Evolutionary conservation across 352 stramenopile genomes (phyloP).

Genomic region (Globisporangium ultimum): DNA sequence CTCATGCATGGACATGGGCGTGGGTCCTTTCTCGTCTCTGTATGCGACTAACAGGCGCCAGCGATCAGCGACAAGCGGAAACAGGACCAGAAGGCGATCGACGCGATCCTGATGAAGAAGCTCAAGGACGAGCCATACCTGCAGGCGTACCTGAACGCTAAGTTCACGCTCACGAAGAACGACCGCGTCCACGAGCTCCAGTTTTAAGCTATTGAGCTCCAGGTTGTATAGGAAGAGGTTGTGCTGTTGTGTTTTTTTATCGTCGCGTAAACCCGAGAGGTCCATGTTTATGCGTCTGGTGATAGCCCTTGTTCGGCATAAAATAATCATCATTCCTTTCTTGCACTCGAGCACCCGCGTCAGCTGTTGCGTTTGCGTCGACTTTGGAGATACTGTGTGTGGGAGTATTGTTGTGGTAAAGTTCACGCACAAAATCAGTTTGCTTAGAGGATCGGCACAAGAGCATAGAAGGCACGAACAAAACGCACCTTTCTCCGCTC

Average conservation of each 20-base stretch:
- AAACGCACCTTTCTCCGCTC: constrained; percentile 39
- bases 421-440: neutral
- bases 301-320: neutral
- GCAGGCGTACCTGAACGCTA: constrained; percentile 98
- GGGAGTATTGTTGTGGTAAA: neutral
- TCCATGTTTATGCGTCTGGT: neutral
- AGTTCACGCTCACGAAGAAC: constrained; percentile 97
- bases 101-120: constrained; percentile 89
- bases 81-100: constrained; percentile 98
- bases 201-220: constrained; percentile 90
- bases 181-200: constrained; percentile 98
- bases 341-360: neutral
- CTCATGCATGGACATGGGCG: constrained; percentile 12
- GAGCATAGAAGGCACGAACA: constrained; percentile 18
- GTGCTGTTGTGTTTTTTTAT: neutral
- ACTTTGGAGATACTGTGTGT: constrained; percentile 27
- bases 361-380: constrained; percentile 18
- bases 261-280: neutral
- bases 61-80: constrained; percentile 97
- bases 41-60: constrained; percentile 53
- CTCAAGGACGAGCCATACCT: constrained; percentile 90
- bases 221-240: neutral
- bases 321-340: constrained; percentile 1
- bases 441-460: no score
- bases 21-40: constrained; percentile 20